A percentile compares a stretch with the other conserved stretches of the same genome.
Evolutionary conservation across 2,329 filamentous ascomycete species (phyloP).

Genomic region (Grosmannia clavigera): DNA sequence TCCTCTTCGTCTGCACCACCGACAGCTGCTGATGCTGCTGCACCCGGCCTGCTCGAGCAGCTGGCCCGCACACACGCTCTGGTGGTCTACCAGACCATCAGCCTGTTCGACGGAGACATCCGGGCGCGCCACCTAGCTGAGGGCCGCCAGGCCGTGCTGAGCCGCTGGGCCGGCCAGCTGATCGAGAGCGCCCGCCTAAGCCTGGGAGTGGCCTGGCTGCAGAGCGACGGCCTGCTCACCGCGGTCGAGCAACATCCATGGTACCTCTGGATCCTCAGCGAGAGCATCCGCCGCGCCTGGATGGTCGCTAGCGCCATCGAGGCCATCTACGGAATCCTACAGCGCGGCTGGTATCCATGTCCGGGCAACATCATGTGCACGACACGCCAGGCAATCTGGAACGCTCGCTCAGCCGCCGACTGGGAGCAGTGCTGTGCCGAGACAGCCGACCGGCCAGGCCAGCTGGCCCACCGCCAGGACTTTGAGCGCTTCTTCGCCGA

Average conservation of each 20-base stretch:
- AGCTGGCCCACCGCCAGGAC: slow-evolving; percentile 6
- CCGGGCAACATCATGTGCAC: slow-evolving; percentile 16
- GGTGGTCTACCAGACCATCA: slow-evolving; percentile 35
- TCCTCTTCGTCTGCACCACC: neutral
- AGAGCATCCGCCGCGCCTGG: slow-evolving; percentile 20
- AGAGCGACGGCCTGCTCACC: neutral
- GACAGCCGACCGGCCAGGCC: neutral
- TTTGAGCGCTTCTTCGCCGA: slow-evolving; percentile 4
- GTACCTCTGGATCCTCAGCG: slow-evolving; percentile 20
- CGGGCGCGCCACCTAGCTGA: slow-evolving; percentile 26
- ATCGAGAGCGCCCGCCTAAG: neutral
- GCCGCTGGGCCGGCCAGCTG: slow-evolving; percentile 1
- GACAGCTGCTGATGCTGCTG: neutral
- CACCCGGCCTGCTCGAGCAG: slow-evolving; percentile 11
- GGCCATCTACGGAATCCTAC: slow-evolving; percentile 14
- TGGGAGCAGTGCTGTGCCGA: slow-evolving; percentile 12
- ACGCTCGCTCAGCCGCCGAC: slow-evolving; percentile 12
- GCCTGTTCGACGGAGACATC: slow-evolving; percentile 39
- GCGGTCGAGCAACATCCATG: slow-evolving; percentile 6
- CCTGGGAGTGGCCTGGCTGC: neutral
- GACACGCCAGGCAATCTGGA: slow-evolving; percentile 16
- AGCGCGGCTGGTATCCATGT: slow-evolving; percentile 13
- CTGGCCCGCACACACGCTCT: slow-evolving; percentile 35
- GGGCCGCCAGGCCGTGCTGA: slow-evolving; percentile 14
- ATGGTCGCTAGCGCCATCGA: slow-evolving; percentile 12